These are phyloP conservation scores for Pichia nakasei DNA, from an alignment of 805 yeast genomes.

Conservation along the genomic window DNA sequence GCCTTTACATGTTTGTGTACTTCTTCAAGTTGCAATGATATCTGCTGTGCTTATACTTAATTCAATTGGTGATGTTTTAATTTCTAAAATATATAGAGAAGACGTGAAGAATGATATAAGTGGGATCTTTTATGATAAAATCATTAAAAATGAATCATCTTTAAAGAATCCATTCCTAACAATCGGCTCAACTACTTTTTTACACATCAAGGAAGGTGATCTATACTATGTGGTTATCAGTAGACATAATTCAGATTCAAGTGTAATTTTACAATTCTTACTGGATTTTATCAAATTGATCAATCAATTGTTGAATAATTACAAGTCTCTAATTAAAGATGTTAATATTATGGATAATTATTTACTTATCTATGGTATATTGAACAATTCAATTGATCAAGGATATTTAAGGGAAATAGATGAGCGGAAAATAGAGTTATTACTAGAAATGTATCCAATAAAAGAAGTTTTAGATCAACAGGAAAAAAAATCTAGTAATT, in stretches of 20 bases:
- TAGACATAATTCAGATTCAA: conserved; percentile 80
- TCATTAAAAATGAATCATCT: conserved; percentile 47
- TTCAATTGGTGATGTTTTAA: conserved; percentile 72
- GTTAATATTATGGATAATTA: conserved; percentile 50
- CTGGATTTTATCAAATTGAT: conserved; percentile 51
- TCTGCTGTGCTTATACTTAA: conserved; percentile 75
- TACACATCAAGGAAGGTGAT: conserved; percentile 54
- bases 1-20: no score
- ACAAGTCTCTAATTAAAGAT: conserved; percentile 12
- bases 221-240: conserved; percentile 86
- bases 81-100: conserved; percentile 64
- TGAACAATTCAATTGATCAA: conserved; percentile 69
- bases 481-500: not conserved
- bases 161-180: conserved; percentile 65
- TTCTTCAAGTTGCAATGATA: conserved; percentile 48
- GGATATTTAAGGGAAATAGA: conserved; percentile 53
- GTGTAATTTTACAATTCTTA: conserved; percentile 70
- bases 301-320: conserved; percentile 23
- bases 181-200: conserved; percentile 85
- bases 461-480: not conserved
- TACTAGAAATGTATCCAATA: not conserved
- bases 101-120: conserved; percentile 71
- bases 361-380: conserved; percentile 58
- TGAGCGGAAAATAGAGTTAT: not conserved
- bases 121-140: conserved; percentile 89